Base-by-base conservation (phyloP, 2,329 filamentous ascomycete genomes). In the Hypoxylon sp. region DNA sequence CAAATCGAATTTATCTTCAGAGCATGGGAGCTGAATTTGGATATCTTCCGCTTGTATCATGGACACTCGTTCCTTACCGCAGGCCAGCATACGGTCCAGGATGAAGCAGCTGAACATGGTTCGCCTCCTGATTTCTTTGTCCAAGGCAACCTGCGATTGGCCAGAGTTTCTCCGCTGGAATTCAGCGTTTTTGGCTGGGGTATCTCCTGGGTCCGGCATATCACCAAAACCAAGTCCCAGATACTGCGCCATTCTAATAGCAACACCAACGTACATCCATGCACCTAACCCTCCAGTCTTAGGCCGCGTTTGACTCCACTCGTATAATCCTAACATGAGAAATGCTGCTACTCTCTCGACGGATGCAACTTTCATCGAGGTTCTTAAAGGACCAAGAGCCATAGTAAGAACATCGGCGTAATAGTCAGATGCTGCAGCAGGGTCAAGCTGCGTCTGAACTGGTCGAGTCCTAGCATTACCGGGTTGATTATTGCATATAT, bases 71-170 rank as follows among this genome's bases (percentile, higher is more conserved):
- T 88, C 85, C 67, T 87, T 87, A 19, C 90, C 90, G 71, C 87
- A 89, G 36, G 89, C 87, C 23, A 93, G 80, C 77, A 92, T 87
- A 2, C 90, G 86, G 75, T 93, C 91, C 71, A 93, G 82, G 56
- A 93, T 89, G 64, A 91, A 89, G 73, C 90, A 92, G 72, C 90
- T 92, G 82, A 91, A 93, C 82, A 93, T 91, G 0, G 91, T 92
- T 5, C 91, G 86, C 25, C 91, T 83, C 65, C 85, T 83, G 11
- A 90, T 85, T 76, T 93, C 91, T 63, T 87, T 87, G 36, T 86
- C 81, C 21, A 90, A 86, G 50, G 87, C 84, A 14, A 81, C 11
- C 34, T 77, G 70, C 25, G 76, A 74, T 52, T 73, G 64, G 14
- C 48, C 62, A 48, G 69, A 69, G 56, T 19, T 70, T 69, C 65